Conservation (phyloP, 305 asterid genomes). For the Stenogyne calaminthoides region DNA sequence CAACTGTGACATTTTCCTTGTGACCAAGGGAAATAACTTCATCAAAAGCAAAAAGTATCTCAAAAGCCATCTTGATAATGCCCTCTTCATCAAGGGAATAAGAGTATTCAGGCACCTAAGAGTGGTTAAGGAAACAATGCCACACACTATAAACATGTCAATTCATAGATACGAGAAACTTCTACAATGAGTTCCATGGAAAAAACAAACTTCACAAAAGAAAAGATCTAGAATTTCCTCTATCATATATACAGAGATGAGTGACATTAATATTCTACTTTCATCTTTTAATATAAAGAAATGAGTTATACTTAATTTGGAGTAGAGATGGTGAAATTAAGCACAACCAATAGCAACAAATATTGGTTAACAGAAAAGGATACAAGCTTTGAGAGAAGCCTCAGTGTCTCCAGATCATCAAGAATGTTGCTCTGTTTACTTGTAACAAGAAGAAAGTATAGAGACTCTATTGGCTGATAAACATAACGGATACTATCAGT, state of each 20-base stretch:
- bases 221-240: slow-evolving; percentile 1
- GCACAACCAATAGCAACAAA: slow-evolving; percentile 18
- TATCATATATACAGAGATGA: not conserved
- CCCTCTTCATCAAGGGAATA: slow-evolving; percentile 87
- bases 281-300: slow-evolving; percentile 22
- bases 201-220: not conserved
- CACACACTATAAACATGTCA: slow-evolving; percentile 4
- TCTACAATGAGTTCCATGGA: not conserved
- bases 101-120: slow-evolving; percentile 81
- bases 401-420: slow-evolving; percentile 81
- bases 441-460: slow-evolving; percentile 86
- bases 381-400: slow-evolving; percentile 85
- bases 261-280: not conserved
- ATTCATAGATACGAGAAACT: not conserved
- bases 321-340: slow-evolving; percentile 16
- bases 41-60: slow-evolving; percentile 84
- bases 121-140: slow-evolving; percentile 45
- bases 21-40: slow-evolving; percentile 86
- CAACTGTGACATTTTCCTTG: slow-evolving; percentile 82
- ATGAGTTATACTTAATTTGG: slow-evolving; percentile 7
- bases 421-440: slow-evolving; percentile 92
- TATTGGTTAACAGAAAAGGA: slow-evolving; percentile 46
- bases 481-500: slow-evolving; percentile 90
- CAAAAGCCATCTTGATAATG: slow-evolving; percentile 74
- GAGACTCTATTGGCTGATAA: slow-evolving; percentile 80